Conservation (phyloP, 768 basidiomycete species). For the Sarcodon sp. region DNA sequence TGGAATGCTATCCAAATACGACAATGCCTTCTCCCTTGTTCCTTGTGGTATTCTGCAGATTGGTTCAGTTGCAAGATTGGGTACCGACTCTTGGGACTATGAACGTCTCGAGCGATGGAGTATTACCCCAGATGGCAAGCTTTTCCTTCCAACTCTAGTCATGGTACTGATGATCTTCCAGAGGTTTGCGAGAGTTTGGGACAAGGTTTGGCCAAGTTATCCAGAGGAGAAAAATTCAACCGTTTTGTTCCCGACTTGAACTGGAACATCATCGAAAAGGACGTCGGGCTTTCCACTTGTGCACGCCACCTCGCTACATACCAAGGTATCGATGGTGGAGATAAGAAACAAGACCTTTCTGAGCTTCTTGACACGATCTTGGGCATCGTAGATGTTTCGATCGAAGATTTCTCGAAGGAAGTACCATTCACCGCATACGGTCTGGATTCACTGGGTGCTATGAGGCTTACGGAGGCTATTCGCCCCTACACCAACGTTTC, state of each 20-base stretch:
- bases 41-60: neutral
- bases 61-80: neutral
- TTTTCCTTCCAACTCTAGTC: neutral
- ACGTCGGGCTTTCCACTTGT: slow-evolving; percentile 11
- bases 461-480: slow-evolving; percentile 20
- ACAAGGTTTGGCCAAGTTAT: neutral
- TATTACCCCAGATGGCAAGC: neutral
- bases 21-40: neutral
- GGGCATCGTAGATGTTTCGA: slow-evolving; percentile 18
- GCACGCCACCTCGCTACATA: slow-evolving; percentile 12
- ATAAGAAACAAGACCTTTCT: neutral
- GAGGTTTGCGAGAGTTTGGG: neutral
- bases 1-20: neutral
- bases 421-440: slow-evolving; percentile 29
- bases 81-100: neutral
- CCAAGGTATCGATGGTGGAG: slow-evolving; percentile 3
- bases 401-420: slow-evolving; percentile 21
- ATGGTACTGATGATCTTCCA: neutral
- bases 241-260: slow-evolving; percentile 21
- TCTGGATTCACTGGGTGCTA: slow-evolving; percentile 27
- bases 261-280: slow-evolving; percentile 14
- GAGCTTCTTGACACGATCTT: slow-evolving; percentile 3
- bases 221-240: neutral
- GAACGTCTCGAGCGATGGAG: neutral
- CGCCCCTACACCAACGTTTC: slow-evolving; percentile 16